Evolutionary conservation across 345 rosid genomes (phyloP).

Genomic region (Combretum micranthum): DNA sequence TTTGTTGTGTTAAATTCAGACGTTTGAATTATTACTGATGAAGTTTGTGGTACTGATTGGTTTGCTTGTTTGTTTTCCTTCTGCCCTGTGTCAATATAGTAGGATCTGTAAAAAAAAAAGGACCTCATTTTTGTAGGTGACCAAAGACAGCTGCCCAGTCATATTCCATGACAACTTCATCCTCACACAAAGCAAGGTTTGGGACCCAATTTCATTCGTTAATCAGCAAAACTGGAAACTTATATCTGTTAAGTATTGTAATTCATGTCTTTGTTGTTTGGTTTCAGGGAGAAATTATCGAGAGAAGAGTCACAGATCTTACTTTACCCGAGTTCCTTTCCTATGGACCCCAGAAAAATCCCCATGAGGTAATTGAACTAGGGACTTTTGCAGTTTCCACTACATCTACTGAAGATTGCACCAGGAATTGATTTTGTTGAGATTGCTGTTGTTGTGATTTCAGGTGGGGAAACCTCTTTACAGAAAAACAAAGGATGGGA

Average conservation of each 20-base stretch:
- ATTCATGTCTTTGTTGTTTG: conserved; percentile 6
- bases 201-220: conserved; percentile 9
- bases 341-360: conserved; percentile 63
- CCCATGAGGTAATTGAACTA: conserved; percentile 17
- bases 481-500: conserved; percentile 79
- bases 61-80: background rate
- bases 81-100: background rate
- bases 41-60: background rate
- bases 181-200: conserved; percentile 57
- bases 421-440: background rate
- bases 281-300: conserved; percentile 54
- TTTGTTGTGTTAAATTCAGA: no score
- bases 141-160: conserved; percentile 85
- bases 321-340: conserved; percentile 50
- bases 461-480: conserved; percentile 40
- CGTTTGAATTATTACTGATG: conserved; percentile 2
- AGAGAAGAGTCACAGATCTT: conserved; percentile 76
- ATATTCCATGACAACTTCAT: conserved; percentile 86
- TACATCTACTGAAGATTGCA: background rate
- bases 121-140: conserved; percentile 69
- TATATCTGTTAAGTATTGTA: background rate
- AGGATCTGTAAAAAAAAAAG: background rate
- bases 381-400: no score
- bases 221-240: background rate
- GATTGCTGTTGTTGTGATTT: background rate